A percentile compares a stretch with the other conserved stretches of the same genome.
Conservation (phyloP, 805 yeast species). For the Suhomyces sp. region DNA sequence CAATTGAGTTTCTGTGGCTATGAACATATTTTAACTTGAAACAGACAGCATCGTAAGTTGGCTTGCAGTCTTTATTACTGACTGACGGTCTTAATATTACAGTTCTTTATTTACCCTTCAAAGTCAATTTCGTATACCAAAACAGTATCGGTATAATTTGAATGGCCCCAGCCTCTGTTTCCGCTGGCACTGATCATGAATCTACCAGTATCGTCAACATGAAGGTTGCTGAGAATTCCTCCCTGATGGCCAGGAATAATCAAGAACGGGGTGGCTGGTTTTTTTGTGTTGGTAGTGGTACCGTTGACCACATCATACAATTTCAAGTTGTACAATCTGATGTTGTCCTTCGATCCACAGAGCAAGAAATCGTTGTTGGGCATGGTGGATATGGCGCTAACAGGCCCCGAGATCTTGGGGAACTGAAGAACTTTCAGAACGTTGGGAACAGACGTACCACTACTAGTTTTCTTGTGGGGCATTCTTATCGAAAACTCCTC, state of each 20-base stretch:
- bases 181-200: constrained; percentile 92
- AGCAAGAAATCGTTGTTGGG: constrained; percentile 77
- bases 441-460: constrained; percentile 33
- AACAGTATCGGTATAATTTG: constrained; percentile 73
- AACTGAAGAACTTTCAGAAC: constrained; percentile 63
- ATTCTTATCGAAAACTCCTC: constrained; percentile 69
- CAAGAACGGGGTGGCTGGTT: constrained; percentile 66
- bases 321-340: constrained; percentile 76
- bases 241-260: constrained; percentile 98
- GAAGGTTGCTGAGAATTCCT: constrained; percentile 72
- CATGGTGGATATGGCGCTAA: constrained; percentile 72
- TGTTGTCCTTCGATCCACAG: constrained; percentile 89
- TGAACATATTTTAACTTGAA: neutral
- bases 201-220: constrained; percentile 82
- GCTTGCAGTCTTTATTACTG: neutral
- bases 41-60: neutral
- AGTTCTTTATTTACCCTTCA: constrained; percentile 12
- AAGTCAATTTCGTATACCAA: constrained; percentile 75
- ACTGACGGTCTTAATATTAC: neutral
- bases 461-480: constrained; percentile 37
- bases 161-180: constrained; percentile 89
- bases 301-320: constrained; percentile 33
- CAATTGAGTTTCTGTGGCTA: neutral
- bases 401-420: constrained; percentile 89
- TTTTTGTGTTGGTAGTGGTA: constrained; percentile 23